phyloP scores from a whole-genome alignment of 179 eudicot species.

The Heliamphora pulchella region DNA sequence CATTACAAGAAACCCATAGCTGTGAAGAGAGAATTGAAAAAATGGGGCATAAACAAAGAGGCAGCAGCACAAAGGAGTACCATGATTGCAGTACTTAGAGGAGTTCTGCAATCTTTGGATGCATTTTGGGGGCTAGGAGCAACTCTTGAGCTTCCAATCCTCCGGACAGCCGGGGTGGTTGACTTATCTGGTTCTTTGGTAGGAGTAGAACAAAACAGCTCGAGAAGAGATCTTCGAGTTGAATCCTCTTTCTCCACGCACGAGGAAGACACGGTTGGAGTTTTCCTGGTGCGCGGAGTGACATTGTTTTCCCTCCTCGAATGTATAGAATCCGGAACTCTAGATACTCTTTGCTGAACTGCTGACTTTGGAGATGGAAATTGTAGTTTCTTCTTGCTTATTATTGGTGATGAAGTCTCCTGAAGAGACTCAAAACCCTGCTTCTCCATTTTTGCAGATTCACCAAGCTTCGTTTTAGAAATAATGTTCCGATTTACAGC shows the following conservation, averaged over 20 bases:
- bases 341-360: conserved; percentile 25
- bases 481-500: no score
- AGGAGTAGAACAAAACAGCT: conserved; percentile 31
- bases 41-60: no score
- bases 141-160: conserved; percentile 33
- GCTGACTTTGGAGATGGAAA: conserved; percentile 38
- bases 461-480: no score
- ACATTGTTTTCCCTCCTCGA: conserved; percentile 37
- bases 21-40: no score
- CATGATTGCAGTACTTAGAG: conserved; percentile 39
- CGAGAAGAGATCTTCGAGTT: conserved; percentile 34
- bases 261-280: conserved; percentile 21
- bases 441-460: no score
- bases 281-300: conserved; percentile 28
- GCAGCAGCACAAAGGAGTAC: no score
- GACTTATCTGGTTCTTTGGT: conserved; percentile 28
- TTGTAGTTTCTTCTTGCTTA: conserved; percentile 37
- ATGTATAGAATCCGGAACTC: conserved; percentile 27
- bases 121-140: conserved; percentile 23
- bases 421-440: conserved; percentile 18
- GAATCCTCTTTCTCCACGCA: conserved; percentile 33
- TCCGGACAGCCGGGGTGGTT: conserved; percentile 30
- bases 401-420: conserved; percentile 24
- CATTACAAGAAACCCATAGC: no score
- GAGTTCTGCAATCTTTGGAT: conserved; percentile 34